Conservation (phyloP, 106 monocot species). For the Dioscorea alata region DNA sequence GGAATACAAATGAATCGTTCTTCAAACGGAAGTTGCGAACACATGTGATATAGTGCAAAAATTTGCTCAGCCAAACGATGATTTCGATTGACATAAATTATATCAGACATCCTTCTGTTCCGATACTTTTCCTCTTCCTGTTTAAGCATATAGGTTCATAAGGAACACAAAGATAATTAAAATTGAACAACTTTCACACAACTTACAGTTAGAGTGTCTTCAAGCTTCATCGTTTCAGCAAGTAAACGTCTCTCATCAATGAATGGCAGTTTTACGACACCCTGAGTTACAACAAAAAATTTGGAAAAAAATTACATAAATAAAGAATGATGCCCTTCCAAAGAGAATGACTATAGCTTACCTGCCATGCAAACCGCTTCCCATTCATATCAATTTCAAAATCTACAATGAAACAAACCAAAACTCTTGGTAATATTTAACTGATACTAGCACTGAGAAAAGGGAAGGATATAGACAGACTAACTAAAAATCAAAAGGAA, state of each 20-base stretch:
- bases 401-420: conserved; percentile 38
- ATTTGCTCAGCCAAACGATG: conserved; percentile 67
- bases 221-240: conserved; percentile 71
- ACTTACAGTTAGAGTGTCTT: conserved; percentile 66
- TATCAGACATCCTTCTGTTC: conserved; percentile 78
- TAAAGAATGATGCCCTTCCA: background rate
- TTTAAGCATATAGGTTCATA: conserved; percentile 3
- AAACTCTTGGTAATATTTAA: background rate
- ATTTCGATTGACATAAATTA: conserved; percentile 56
- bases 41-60: conserved; percentile 39
- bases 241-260: conserved; percentile 79
- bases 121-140: conserved; percentile 85
- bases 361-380: conserved; percentile 97
- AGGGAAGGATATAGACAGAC: background rate
- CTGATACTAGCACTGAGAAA: background rate
- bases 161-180: too few relatives aligned
- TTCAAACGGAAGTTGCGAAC: conserved; percentile 14
- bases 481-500: too few relatives aligned
- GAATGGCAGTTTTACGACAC: conserved; percentile 92
- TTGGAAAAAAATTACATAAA: background rate
- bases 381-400: conserved; percentile 98
- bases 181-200: too few relatives aligned
- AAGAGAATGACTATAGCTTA: conserved; percentile 8
- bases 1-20: conserved; percentile 22
- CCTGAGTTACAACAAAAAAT: conserved; percentile 33